Base-by-base conservation (phyloP, 441 rosid genomes). In the Gossypium laxum region DNA sequence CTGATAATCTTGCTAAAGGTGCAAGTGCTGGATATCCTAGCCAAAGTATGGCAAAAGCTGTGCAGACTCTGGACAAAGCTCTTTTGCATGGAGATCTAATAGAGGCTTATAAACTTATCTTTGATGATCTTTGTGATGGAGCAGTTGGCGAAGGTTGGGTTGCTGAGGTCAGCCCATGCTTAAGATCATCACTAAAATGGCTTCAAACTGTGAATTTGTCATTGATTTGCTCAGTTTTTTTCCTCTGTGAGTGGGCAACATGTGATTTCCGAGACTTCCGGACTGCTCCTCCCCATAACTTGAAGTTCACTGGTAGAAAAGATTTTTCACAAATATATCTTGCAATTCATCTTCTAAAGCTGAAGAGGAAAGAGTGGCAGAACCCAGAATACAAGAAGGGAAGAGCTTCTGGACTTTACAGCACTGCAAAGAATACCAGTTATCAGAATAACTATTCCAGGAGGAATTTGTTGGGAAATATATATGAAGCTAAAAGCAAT, bases 171-270 rank as follows among this genome's bases (percentile, higher is more conserved):
- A 89, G 88, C 79, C 89, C 98, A 32, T 85, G 93, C 82, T 87
- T 96, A 67, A 86, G 93, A 79, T 85, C 93, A 67, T 90, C 97
- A 4, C 75, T 96, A 63, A 93, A 89, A 84, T 89, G 98, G 97
- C 80, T 90, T 76, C 89, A 88, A 70, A 80, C 86, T 58, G 85
- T 86, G 70, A 87, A 80, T 78, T 75, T 83, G 80, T 85, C 98
- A 47, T 85, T 89, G 71, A 72, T 93, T 79, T 84, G 86, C 79
- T 90, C 96, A 8, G 86, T 88, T 15, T 96, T 96, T 80, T 87
- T 91, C 77, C 94, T 96, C 73, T 85, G 96, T 50, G 99, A 96
- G 84, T 96, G 99, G 99, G 99, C 99, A 65, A 91, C 97, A 1
- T 93, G 97, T 81, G 93, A 89, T 72, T 96, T 86, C 76, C 85